These are phyloP conservation scores for Hanseniaspora lindneri DNA, from an alignment of 805 yeast species.

Conservation along the genomic window DNA sequence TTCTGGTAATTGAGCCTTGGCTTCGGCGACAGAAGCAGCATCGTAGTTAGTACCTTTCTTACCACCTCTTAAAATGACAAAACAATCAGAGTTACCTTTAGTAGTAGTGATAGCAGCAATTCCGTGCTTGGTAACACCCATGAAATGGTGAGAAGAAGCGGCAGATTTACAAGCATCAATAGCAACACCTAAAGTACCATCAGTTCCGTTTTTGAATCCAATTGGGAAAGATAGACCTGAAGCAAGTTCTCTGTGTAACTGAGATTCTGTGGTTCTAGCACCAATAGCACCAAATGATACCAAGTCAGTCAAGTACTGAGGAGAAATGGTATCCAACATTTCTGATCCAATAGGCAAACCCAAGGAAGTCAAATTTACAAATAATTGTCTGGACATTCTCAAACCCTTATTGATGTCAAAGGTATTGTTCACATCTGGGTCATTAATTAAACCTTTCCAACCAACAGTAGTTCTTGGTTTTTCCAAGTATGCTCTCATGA, in stretches of 20 bases:
- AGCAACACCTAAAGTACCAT: conserved; percentile 88
- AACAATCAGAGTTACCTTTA: conserved; percentile 81
- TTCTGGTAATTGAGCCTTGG: conserved; percentile 37
- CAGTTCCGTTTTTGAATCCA: conserved; percentile 97
- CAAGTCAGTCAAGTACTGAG: conserved; percentile 85
- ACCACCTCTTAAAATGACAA: conserved; percentile 91
- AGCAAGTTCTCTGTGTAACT: conserved; percentile 91
- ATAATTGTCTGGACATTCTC: conserved; percentile 75
- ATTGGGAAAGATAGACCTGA: conserved; percentile 96
- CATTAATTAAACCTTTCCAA: conserved; percentile 96
- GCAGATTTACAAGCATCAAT: conserved; percentile 91
- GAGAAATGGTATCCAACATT: conserved; percentile 95
- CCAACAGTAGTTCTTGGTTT: conserved; percentile 98
- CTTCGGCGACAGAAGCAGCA: conserved; percentile 53
- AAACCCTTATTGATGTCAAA: conserved; percentile 93
- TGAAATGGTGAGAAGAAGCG: conserved; percentile 82
- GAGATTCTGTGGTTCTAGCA: conserved; percentile 97
- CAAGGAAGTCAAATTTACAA: conserved; percentile 60
- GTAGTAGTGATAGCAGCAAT: conserved; percentile 92
- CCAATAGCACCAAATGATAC: conserved; percentile 97
- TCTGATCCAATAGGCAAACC: conserved; percentile 85
- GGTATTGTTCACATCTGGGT: conserved; percentile 87
- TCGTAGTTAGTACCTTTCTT: conserved; percentile 86
- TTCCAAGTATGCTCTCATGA: conserved; percentile 96
- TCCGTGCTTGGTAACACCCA: conserved; percentile 92